Evolutionary conservation across 2,329 filamentous ascomycete species (phyloP).

Genomic region (Penicillium paneum): DNA sequence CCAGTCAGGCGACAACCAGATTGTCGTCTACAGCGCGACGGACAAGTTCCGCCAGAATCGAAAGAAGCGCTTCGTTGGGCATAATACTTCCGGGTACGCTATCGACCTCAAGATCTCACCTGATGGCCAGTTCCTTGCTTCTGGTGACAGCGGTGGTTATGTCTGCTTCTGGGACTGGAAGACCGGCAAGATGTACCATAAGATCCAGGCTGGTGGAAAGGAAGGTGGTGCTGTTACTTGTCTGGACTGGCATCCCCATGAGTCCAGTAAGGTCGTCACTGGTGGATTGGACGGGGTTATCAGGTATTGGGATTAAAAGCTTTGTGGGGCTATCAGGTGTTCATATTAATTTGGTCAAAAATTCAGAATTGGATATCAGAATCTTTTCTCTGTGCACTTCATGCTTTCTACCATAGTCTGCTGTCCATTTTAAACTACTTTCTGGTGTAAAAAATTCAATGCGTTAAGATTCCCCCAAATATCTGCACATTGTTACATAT

Average conservation of each 20-base stretch:
- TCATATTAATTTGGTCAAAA: conserved; percentile 10
- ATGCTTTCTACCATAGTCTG: neutral
- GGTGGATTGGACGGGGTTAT: conserved; percentile 86
- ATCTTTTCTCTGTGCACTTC: neutral
- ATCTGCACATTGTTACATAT: neutral
- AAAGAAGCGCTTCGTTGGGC: conserved; percentile 93
- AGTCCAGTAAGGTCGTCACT: conserved; percentile 89
- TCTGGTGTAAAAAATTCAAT: neutral
- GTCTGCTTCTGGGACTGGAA: conserved; percentile 99
- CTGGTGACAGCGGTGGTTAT: conserved; percentile 82
- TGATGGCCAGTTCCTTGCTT: conserved; percentile 86
- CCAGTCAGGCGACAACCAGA: conserved; percentile 92
- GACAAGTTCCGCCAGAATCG: conserved; percentile 97
- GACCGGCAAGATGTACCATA: conserved; percentile 98
- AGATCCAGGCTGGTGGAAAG: conserved; percentile 68
- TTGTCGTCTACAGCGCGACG: conserved; percentile 88
- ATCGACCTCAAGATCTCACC: conserved; percentile 86
- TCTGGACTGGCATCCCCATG: conserved; percentile 94
- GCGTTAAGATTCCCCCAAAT: neutral
- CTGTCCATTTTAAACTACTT: neutral
- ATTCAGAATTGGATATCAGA: neutral
- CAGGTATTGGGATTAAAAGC: conserved; percentile 82
- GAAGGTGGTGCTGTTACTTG: conserved; percentile 79
- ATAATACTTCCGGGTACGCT: conserved; percentile 92
- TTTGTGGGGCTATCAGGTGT: neutral